phyloP scores from a whole-genome alignment of 1,284 basidiomycete genomes.

The Ustilago curta region DNA sequence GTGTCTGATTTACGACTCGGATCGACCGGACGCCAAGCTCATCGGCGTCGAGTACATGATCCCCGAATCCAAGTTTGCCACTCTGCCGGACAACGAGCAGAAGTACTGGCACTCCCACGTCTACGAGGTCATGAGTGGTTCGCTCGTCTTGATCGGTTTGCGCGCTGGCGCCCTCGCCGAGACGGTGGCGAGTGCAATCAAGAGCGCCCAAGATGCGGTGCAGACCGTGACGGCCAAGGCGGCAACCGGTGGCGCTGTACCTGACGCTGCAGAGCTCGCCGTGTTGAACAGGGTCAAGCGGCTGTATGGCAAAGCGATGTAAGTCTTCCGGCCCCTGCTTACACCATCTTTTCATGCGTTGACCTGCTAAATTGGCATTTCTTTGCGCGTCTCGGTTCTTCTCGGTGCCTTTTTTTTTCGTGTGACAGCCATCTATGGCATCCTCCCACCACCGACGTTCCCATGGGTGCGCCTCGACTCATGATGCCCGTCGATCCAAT shows the following conservation, averaged over 20 bases:
- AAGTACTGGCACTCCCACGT: slow-evolving; percentile 74
- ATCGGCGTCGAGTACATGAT: slow-evolving; percentile 75
- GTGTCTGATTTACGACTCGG: slow-evolving; percentile 73
- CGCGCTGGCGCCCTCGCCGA: slow-evolving; percentile 18
- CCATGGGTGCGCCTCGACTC: slow-evolving; percentile 37
- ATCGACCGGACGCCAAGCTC: slow-evolving; percentile 71
- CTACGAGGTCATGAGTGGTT: slow-evolving; percentile 73
- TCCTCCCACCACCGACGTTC: slow-evolving; percentile 17
- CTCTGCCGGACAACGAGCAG: slow-evolving; percentile 72
- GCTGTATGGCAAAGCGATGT: slow-evolving; percentile 43
- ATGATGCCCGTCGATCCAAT: slow-evolving; percentile 47
- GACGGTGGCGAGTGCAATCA: slow-evolving; percentile 15
- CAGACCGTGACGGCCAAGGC: slow-evolving; percentile 6
- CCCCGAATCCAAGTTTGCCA: slow-evolving; percentile 71
- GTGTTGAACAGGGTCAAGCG: slow-evolving; percentile 27
- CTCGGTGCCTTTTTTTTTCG: background rate
- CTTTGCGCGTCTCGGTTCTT: background rate
- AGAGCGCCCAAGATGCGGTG: slow-evolving; percentile 25
- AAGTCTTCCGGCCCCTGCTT: background rate
- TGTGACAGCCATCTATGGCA: slow-evolving; percentile 28
- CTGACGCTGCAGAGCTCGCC: slow-evolving; percentile 39
- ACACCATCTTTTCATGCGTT: background rate
- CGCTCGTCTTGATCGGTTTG: slow-evolving; percentile 69
- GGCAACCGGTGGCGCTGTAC: slow-evolving; percentile 34
- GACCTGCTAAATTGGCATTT: background rate